Conservation (phyloP, 495 filamentous ascomycete genomes). For the Aspergillus ostianus region DNA sequence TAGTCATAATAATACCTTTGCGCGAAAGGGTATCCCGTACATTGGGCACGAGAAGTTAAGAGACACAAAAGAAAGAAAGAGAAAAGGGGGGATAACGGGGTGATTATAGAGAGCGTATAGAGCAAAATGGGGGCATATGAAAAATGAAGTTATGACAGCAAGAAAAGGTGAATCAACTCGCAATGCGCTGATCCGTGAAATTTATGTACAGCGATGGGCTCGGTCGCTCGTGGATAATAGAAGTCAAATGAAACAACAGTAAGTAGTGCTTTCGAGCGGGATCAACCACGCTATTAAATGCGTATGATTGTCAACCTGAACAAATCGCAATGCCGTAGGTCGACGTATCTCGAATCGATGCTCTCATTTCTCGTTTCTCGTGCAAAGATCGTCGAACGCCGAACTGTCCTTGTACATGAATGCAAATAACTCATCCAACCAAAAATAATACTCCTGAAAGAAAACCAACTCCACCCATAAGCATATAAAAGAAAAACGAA, state of each 20-base stretch:
- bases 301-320: slow-evolving; percentile 17
- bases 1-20: not conserved
- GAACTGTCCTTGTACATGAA: slow-evolving; percentile 25
- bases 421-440: slow-evolving; percentile 18
- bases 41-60: too few species aligned
- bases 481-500: slow-evolving; percentile 16
- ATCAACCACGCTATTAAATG: slow-evolving; percentile 27
- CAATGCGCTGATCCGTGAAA: slow-evolving; percentile 10
- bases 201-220: slow-evolving; percentile 20
- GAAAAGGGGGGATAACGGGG: not conserved
- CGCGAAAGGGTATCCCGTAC: too few species aligned
- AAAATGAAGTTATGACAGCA: slow-evolving; percentile 3
- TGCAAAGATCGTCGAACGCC: slow-evolving; percentile 42
- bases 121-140: not conserved
- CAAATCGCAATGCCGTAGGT: slow-evolving; percentile 9
- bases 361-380: slow-evolving; percentile 40
- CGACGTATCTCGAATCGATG: slow-evolving; percentile 23
- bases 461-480: slow-evolving; percentile 26
- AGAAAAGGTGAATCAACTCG: slow-evolving; percentile 10
- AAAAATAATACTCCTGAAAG: slow-evolving; percentile 27
- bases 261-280: slow-evolving; percentile 15
- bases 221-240: not conserved
- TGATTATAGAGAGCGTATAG: slow-evolving; percentile 15
- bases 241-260: slow-evolving; percentile 8
- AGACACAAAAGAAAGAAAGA: slow-evolving; percentile 3